phyloP scores from a whole-genome alignment of 2,329 filamentous ascomycete genomes.

The Talaromyces sp. region DNA sequence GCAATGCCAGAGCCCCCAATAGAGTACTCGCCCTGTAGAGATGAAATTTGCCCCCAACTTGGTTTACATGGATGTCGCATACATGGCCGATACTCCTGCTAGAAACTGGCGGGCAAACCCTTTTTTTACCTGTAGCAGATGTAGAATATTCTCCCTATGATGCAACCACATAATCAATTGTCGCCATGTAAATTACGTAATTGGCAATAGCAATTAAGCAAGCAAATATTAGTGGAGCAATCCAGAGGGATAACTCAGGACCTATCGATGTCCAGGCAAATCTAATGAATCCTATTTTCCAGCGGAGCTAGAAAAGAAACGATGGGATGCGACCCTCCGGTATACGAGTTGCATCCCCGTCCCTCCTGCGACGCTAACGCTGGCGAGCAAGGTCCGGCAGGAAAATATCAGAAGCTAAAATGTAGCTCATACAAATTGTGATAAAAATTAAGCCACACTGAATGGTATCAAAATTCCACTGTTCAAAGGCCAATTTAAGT shows the following conservation, averaged over 20 bases:
- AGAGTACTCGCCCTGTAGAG: slow-evolving; percentile 55
- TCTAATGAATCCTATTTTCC: slow-evolving; percentile 57
- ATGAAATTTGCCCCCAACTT: slow-evolving; percentile 43
- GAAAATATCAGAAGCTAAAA: background rate
- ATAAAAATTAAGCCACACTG: slow-evolving; percentile 53
- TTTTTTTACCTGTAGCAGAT: slow-evolving; percentile 73
- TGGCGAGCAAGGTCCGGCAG: background rate
- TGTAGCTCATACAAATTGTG: slow-evolving; percentile 36
- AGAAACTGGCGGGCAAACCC: slow-evolving; percentile 71
- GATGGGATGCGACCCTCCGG: background rate
- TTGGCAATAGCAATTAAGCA: slow-evolving; percentile 61
- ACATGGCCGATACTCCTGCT: slow-evolving; percentile 67
- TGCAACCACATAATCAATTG: slow-evolving; percentile 66
- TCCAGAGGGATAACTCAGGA: slow-evolving; percentile 56
- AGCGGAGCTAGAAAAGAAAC: slow-evolving; percentile 44
- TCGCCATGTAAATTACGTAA: slow-evolving; percentile 58
- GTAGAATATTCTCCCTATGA: slow-evolving; percentile 66
- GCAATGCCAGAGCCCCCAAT: slow-evolving; percentile 49
- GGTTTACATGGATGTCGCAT: slow-evolving; percentile 62
- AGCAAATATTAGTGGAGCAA: slow-evolving; percentile 59
- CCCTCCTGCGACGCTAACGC: background rate
- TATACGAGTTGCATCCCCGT: background rate
- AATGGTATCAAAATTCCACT: slow-evolving; percentile 56
- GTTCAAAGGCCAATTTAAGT: slow-evolving; percentile 57
- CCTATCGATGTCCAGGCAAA: slow-evolving; percentile 61